Evolutionary conservation across 371 early-diverging fungal genomes (phyloP).

Genomic region (Apophysomyces variabilis): DNA sequence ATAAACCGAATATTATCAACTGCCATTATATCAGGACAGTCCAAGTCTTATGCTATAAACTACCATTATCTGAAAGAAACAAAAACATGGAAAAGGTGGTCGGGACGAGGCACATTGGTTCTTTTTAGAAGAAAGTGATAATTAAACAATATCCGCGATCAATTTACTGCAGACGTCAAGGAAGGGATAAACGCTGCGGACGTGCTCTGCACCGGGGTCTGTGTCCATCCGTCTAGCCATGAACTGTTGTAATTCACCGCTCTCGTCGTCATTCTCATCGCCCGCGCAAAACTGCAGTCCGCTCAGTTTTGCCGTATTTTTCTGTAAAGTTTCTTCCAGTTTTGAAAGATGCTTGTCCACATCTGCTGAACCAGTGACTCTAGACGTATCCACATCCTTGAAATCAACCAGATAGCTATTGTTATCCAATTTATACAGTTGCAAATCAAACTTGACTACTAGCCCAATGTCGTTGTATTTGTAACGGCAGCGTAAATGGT

Average conservation of each 20-base stretch:
- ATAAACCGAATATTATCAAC: too few species aligned
- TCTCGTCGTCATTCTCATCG: neutral
- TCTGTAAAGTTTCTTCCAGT: neutral
- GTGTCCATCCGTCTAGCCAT: constrained; percentile 2
- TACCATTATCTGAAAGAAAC: too few species aligned
- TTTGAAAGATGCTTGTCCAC: neutral
- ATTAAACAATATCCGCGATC: constrained; percentile 86
- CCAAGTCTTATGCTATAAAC: too few species aligned
- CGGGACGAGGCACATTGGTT: too few species aligned
- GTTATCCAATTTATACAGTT: constrained; percentile 88
- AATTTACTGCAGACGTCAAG: constrained; percentile 93
- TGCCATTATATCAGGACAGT: too few species aligned
- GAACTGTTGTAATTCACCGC: constrained; percentile 6
- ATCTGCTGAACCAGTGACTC: constrained; percentile 13
- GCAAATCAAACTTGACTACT: constrained; percentile 89
- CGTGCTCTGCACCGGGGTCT: constrained; percentile 40
- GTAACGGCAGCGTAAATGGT: constrained; percentile 80
- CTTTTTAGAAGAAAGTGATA: neutral
- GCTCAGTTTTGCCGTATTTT: constrained; percentile 1
- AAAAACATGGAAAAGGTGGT: too few species aligned
- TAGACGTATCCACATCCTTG: constrained; percentile 65
- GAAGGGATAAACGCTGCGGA: constrained; percentile 85
- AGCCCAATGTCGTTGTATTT: constrained; percentile 53
- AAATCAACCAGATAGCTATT: constrained; percentile 96
- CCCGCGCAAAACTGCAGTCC: neutral